Evolutionary conservation across 75 land plant species (phyloP).

Genomic region (Sequoiadendron giganteum): DNA sequence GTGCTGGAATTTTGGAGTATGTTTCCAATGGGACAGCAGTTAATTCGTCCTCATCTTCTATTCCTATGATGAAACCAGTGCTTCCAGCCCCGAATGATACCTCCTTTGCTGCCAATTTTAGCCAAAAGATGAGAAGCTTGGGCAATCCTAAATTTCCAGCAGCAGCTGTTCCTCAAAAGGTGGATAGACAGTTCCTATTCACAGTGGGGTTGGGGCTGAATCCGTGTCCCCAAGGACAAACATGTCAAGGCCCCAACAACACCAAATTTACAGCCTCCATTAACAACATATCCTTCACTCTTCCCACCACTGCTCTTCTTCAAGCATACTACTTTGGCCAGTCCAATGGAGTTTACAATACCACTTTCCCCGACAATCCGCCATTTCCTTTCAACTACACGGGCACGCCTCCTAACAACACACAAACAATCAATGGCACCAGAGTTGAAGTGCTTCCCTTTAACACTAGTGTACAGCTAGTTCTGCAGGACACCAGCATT

Average conservation of each 20-base stretch:
- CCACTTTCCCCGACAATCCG: conserved; percentile 34
- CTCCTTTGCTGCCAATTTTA: too few relatives aligned
- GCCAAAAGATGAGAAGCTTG: neutral
- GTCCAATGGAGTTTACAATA: conserved; percentile 35
- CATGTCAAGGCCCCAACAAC: conserved; percentile 49
- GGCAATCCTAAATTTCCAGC: conserved; percentile 25
- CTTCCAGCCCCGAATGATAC: too few relatives aligned
- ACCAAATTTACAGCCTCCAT: conserved; percentile 34
- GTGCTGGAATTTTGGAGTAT: too few relatives aligned
- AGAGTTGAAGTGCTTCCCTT: conserved; percentile 14
- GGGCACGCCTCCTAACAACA: conserved; percentile 39
- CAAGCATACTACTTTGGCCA: conserved; percentile 32
- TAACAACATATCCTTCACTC: conserved; percentile 53
- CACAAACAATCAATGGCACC: conserved; percentile 9
- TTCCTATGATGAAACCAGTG: too few relatives aligned
- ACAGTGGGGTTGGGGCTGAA: conserved; percentile 41
- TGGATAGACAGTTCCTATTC: conserved; percentile 41
- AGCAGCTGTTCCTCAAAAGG: conserved; percentile 24
- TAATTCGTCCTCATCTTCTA: too few relatives aligned
- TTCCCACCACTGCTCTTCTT: conserved; percentile 34
- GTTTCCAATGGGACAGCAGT: too few relatives aligned
- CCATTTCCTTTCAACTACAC: conserved; percentile 40
- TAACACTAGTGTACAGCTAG: neutral
- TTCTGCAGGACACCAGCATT: too few relatives aligned
- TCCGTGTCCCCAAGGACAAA: conserved; percentile 34